Conservation (phyloP, 345 rosid species). For the Microthlaspi erraticum region DNA sequence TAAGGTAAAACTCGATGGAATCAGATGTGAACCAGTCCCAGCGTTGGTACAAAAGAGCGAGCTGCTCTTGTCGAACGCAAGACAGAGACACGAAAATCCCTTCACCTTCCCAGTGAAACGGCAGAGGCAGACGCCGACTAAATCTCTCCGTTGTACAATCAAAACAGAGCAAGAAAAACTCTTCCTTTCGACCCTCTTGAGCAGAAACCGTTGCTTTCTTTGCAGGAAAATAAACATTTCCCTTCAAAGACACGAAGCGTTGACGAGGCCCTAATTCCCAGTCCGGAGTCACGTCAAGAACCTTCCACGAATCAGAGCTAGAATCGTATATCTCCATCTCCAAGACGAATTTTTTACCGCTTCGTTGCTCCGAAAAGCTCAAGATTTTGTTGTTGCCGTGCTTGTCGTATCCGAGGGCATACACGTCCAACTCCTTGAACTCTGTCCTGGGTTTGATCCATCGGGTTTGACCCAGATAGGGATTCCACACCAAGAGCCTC, state of each 20-base stretch:
- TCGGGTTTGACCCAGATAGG: not conserved
- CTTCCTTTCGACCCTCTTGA: not conserved
- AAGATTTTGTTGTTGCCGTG: constrained; percentile 5
- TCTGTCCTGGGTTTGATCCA: not conserved
- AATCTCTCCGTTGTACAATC: not conserved
- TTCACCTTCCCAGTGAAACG: not conserved
- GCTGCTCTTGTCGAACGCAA: not conserved
- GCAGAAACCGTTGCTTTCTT: not conserved
- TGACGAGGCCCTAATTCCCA: not conserved
- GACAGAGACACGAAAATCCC: not conserved
- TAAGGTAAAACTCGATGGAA: not conserved
- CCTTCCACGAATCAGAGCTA: not conserved
- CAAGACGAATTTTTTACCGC: no score
- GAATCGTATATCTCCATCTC: not conserved
- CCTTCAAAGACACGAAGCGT: not conserved
- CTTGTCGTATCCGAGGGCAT: not conserved
- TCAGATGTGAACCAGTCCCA: not conserved
- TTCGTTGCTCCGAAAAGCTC: not conserved
- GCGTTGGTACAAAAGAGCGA: not conserved
- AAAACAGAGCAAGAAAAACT: not conserved
- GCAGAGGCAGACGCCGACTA: not conserved
- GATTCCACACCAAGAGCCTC: constrained; percentile 18
- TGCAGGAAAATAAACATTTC: not conserved
- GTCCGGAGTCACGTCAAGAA: not conserved
- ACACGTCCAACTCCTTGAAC: not conserved